These are phyloP conservation scores for Jamesozyma gamospora DNA, from an alignment of 805 yeast species.

Conservation along the genomic window DNA sequence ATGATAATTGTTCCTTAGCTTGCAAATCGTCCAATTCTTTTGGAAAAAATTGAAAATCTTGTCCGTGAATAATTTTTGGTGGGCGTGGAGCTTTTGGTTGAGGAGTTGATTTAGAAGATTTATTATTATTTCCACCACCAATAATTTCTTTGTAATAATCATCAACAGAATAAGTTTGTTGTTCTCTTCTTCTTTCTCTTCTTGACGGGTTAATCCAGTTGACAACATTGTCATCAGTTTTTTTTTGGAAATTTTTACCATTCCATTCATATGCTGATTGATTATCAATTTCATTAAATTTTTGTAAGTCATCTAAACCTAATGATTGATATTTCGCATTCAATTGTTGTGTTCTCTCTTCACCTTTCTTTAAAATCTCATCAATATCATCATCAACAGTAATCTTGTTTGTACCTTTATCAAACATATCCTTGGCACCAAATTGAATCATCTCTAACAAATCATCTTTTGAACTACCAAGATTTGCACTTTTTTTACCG, in stretches of 20 bases:
- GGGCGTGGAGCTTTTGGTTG: slow-evolving; percentile 41
- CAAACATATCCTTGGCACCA: slow-evolving; percentile 87
- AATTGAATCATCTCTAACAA: slow-evolving; percentile 91
- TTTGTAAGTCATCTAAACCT: slow-evolving; percentile 89
- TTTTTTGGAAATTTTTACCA: slow-evolving; percentile 55
- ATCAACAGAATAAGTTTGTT: slow-evolving; percentile 67
- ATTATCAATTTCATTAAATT: slow-evolving; percentile 63
- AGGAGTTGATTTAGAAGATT: slow-evolving; percentile 29
- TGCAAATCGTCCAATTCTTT: slow-evolving; percentile 42
- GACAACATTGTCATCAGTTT: slow-evolving; percentile 27
- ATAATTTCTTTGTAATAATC: slow-evolving; percentile 72
- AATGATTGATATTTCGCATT: slow-evolving; percentile 75
- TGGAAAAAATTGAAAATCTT: slow-evolving; percentile 69
- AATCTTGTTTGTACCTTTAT: slow-evolving; percentile 31
- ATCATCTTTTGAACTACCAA: slow-evolving; percentile 60
- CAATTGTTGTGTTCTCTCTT: slow-evolving; percentile 66
- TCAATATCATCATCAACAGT: slow-evolving; percentile 61
- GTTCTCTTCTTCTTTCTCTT: slow-evolving; percentile 49
- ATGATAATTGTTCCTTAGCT: slow-evolving; percentile 56
- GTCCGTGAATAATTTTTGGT: slow-evolving; percentile 54
- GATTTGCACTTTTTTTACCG: slow-evolving; percentile 33
- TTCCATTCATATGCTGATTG: slow-evolving; percentile 95
- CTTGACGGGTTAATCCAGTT: slow-evolving; percentile 63
- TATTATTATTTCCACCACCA: slow-evolving; percentile 27
- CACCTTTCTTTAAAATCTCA: slow-evolving; percentile 67